phyloP scores from a whole-genome alignment of 192 early-diverging fungal species.

The Funneliformis geosporum region DNA sequence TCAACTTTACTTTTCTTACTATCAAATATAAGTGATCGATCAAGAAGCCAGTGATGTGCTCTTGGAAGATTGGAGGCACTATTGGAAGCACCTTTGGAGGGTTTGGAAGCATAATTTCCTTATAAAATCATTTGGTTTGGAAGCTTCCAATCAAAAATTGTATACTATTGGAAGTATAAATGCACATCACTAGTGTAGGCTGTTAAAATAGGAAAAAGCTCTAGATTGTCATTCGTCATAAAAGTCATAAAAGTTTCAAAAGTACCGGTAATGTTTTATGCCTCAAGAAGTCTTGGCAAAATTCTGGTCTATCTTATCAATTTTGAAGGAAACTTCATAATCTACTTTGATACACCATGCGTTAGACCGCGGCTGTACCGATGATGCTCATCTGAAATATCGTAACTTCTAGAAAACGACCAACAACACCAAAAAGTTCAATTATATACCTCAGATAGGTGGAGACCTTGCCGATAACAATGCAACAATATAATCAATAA shows the following conservation, averaged over 20 bases:
- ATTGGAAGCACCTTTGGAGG: too few species aligned
- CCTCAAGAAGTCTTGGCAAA: background rate
- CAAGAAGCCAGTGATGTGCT: background rate
- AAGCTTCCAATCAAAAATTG: too few species aligned
- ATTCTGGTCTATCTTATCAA: background rate
- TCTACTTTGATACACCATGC: background rate
- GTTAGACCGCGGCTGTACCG: background rate
- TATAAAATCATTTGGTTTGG: too few species aligned
- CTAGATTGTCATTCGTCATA: background rate
- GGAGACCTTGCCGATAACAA: background rate
- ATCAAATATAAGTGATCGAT: background rate
- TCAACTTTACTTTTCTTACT: constrained; percentile 21
- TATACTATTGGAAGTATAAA: too few species aligned
- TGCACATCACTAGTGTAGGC: too few species aligned
- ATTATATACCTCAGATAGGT: constrained; percentile 9
- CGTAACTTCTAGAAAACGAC: constrained; percentile 10
- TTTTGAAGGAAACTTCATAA: background rate
- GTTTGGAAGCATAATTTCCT: too few species aligned
- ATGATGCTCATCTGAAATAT: constrained; percentile 21
- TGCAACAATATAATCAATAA: background rate
- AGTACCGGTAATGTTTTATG: background rate
- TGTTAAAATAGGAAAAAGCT: background rate
- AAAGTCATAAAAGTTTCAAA: background rate
- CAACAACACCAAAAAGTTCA: constrained; percentile 10
- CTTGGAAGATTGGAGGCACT: too few species aligned